Evolutionary conservation across 495 filamentous ascomycete genomes (phyloP).

Genomic region (Lophiotrema nucula): DNA sequence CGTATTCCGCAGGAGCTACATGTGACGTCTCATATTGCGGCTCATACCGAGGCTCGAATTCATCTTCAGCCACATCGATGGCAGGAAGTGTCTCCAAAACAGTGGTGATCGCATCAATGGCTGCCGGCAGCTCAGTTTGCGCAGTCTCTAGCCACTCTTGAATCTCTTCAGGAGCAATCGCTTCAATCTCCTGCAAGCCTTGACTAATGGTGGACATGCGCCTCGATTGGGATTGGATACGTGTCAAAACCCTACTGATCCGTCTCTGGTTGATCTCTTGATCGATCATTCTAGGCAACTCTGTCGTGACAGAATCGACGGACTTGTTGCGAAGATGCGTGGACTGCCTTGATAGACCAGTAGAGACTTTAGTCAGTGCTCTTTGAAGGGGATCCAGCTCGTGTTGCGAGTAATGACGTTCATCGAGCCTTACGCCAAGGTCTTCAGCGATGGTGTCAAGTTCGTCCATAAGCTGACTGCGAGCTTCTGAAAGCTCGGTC

Average conservation of each 20-base stretch:
- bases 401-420: not conserved
- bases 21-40: not conserved
- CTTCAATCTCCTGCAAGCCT: constrained; percentile 13
- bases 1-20: not conserved
- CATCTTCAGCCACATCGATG: not conserved
- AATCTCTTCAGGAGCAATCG: constrained; percentile 14
- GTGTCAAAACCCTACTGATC: constrained; percentile 18
- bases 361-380: constrained; percentile 12
- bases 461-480: constrained; percentile 23
- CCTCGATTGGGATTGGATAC: constrained; percentile 14
- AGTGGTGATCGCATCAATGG: constrained; percentile 20
- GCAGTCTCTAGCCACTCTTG: constrained; percentile 27
- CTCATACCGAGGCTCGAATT: constrained; percentile 2
- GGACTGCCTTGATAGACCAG: constrained; percentile 4
- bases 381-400: constrained; percentile 5
- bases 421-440: constrained; percentile 13
- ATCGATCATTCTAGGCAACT: constrained; percentile 19
- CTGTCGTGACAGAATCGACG: constrained; percentile 15
- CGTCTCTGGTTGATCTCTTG: constrained; percentile 6
- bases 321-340: constrained; percentile 23
- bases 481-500: constrained; percentile 23
- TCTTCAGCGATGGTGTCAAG: constrained; percentile 26
- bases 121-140: constrained; percentile 23
- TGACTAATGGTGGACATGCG: constrained; percentile 14
- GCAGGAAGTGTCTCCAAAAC: constrained; percentile 22